These are phyloP conservation scores for Aspergillus neoniger DNA, from an alignment of 2,329 filamentous ascomycete species.

Conservation along the genomic window DNA sequence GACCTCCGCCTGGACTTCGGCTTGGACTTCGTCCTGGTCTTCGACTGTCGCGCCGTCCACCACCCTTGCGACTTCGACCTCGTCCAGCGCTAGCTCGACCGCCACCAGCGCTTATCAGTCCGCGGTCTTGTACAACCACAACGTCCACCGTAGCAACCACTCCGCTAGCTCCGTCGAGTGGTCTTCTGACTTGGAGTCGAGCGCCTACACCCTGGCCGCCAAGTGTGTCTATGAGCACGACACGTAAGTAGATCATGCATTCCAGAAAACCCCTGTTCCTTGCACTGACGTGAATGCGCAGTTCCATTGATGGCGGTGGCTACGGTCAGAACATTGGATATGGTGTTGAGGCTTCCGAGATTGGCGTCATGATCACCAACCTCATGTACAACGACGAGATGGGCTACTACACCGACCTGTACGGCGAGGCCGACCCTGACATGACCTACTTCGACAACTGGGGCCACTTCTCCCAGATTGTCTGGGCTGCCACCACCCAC, in stretches of 20 bases:
- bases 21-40: constrained; percentile 17
- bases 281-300: constrained; percentile 19
- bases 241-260: constrained; percentile 53
- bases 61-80: constrained; percentile 19
- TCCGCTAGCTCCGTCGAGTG: constrained; percentile 66
- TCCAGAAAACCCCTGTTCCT: no score
- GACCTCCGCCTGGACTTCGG: constrained; percentile 16
- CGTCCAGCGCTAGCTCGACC: constrained; percentile 20
- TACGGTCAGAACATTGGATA: constrained; percentile 95
- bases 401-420: constrained; percentile 56
- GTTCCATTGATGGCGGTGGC: constrained; percentile 58
- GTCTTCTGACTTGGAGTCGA: constrained; percentile 63
- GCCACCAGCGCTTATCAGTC: constrained; percentile 21
- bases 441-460: constrained; percentile 64
- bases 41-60: constrained; percentile 8
- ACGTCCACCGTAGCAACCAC: constrained; percentile 82
- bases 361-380: constrained; percentile 71
- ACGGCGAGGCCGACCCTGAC: constrained; percentile 61
- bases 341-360: constrained; percentile 57
- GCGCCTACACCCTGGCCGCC: constrained; percentile 64
- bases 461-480: constrained; percentile 76
- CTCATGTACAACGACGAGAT: constrained; percentile 89
- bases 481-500: constrained; percentile 65
- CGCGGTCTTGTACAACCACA: constrained; percentile 69
- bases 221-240: constrained; percentile 75